phyloP scores from a whole-genome alignment of 257 asterid species.

The Plantago elongata region DNA sequence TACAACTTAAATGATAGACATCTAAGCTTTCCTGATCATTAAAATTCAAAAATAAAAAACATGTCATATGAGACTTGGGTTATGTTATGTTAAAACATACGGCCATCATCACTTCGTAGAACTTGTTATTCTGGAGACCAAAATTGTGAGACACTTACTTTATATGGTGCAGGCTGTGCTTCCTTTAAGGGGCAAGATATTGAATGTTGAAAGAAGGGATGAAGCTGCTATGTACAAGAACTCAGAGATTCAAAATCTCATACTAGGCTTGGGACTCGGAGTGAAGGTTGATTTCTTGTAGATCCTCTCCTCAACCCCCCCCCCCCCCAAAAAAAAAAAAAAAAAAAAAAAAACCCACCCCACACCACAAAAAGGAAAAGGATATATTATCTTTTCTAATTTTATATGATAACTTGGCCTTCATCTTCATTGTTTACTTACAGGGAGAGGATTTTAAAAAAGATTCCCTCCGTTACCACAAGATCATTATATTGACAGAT shows the following conservation, averaged over 20 bases:
- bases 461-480: constrained; percentile 95
- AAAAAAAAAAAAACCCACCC: too few relatives aligned
- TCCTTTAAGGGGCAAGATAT: constrained; percentile 93
- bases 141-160: constrained; percentile 21
- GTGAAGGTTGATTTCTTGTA: constrained; percentile 57
- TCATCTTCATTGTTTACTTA: constrained; percentile 1
- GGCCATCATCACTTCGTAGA: not conserved
- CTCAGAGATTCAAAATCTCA: constrained; percentile 97
- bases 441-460: constrained; percentile 93
- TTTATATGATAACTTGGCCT: too few relatives aligned
- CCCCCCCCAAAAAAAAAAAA: too few relatives aligned
- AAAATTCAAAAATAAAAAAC: not conserved
- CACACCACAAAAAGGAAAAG: too few relatives aligned
- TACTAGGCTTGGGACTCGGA: constrained; percentile 94
- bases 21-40: not conserved
- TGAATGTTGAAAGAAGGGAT: constrained; percentile 90
- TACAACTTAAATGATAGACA: too few relatives aligned
- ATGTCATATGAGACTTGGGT: not conserved
- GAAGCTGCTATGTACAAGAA: constrained; percentile 99
- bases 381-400: too few relatives aligned
- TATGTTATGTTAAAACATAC: constrained; percentile 4
- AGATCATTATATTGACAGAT: constrained; percentile 90
- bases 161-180: constrained; percentile 76
- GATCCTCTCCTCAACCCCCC: too few relatives aligned
- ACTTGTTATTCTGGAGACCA: too few relatives aligned